Evolutionary conservation across 1,284 basidiomycete genomes (phyloP).

Genomic region (Kalmanozyma brasiliensis): DNA sequence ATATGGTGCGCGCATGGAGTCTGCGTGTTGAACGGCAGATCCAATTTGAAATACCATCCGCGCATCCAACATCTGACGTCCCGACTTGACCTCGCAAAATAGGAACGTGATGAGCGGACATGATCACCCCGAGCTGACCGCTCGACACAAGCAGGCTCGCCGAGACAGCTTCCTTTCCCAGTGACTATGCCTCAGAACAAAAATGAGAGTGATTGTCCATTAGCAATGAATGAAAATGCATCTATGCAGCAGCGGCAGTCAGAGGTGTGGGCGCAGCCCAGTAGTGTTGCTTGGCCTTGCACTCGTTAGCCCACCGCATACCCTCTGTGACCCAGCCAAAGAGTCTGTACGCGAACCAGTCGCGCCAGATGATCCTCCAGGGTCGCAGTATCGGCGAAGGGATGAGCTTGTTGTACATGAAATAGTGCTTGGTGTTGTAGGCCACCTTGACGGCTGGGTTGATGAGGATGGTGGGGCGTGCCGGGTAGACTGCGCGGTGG

Average conservation of each 20-base stretch:
- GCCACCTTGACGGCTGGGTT: constrained; percentile 68
- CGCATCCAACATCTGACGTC: too few species aligned
- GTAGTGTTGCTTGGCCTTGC: constrained; percentile 13
- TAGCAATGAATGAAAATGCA: too few species aligned
- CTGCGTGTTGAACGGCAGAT: too few species aligned
- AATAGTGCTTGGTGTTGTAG: constrained; percentile 50
- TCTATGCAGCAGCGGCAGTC: background rate
- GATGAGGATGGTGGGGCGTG: constrained; percentile 70
- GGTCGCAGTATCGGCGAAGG: constrained; percentile 40
- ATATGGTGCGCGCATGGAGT: too few species aligned
- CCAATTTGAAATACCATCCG: too few species aligned
- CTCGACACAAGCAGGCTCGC: too few species aligned
- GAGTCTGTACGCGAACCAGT: constrained; percentile 38
- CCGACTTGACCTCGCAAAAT: too few species aligned
- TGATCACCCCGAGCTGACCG: too few species aligned
- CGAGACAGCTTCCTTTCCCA: too few species aligned
- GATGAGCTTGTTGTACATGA: constrained; percentile 39
- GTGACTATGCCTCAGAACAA: too few species aligned
- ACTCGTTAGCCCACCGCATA: constrained; percentile 31
- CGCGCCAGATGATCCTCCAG: constrained; percentile 57
- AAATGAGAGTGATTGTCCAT: too few species aligned
- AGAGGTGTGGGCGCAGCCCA: constrained; percentile 7
- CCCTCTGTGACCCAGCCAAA: constrained; percentile 52
- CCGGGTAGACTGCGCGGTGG: constrained; percentile 70
- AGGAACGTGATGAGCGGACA: too few species aligned